A percentile compares a stretch with the other conserved stretches of the same genome.
These are phyloP conservation scores for Phytophthora hybrid DNA, from an alignment of 352 stramenopile species.

Conservation along the genomic window DNA sequence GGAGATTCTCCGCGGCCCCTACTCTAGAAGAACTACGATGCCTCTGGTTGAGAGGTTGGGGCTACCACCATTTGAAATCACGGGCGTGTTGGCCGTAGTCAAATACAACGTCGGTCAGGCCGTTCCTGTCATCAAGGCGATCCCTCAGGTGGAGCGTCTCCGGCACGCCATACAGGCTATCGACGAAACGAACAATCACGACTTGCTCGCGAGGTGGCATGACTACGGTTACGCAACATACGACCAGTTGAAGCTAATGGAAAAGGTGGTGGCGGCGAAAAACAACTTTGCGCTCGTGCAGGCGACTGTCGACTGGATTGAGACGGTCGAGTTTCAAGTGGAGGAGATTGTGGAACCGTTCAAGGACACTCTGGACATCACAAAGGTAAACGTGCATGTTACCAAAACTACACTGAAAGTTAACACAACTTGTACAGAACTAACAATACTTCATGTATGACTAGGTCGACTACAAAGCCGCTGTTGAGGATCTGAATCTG, in stretches of 20 bases:
- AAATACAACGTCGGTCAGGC: background rate
- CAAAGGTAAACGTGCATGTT: conserved; percentile 5
- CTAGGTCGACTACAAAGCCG: conserved; percentile 7
- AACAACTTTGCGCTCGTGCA: conserved; percentile 21
- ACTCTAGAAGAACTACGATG: background rate
- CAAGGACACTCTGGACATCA: conserved; percentile 5
- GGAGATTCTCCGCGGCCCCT: background rate
- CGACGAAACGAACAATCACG: background rate
- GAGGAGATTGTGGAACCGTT: conserved; percentile 2
- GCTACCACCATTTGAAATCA: background rate
- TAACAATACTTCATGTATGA: background rate
- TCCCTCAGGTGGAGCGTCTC: background rate
- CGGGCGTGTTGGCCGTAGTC: background rate
- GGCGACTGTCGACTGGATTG: conserved; percentile 16
- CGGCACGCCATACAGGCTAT: background rate
- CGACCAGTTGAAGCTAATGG: conserved; percentile 21
- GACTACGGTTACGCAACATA: conserved; percentile 17
- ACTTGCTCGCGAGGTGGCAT: conserved; percentile 8
- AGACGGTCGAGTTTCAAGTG: conserved; percentile 12
- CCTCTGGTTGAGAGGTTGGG: background rate
- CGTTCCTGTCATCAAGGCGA: background rate
- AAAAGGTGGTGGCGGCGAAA: background rate
- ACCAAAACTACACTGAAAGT: conserved; percentile 6
- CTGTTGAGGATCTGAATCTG: conserved; percentile 7
- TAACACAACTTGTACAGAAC: conserved; percentile 2